Evolutionary conservation across 1,139 yeast genomes (phyloP), one percentile per base, ranked within the genome.

Genomic region (Pneumocystis murina): DNA sequence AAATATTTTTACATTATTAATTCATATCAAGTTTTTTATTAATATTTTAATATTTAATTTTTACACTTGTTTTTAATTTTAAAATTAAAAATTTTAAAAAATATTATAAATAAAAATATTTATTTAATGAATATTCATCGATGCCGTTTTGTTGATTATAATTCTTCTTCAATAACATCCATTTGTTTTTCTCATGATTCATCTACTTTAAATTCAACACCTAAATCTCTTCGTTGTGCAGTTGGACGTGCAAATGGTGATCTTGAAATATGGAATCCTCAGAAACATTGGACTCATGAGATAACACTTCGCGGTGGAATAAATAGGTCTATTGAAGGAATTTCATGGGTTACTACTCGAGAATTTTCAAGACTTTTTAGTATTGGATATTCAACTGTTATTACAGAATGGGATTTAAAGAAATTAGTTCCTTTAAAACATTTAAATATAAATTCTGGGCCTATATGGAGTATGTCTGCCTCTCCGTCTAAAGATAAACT

Each of bases 261-360:
- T 71, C 87, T 94, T 66, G 98, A 94, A 74, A 84, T 94, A 59
- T 94, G 97, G 97, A 89, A 89, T 73, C 97, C 97, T 24, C 78
- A 83, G 70, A 78, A 80, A 70, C 75, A 76, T 66, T 81, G 85
- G 85, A 72, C 78, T 68, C 79, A 81, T 69, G 83, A 84, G 71
- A 67, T 70, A 20, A 67, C 67, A 55, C 77, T 94, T 63, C 83
- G 81, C 64, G 97, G 97, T 17, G 88, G 95, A 4, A 79, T 80
- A 65, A 95, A 86, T 41, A 80, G 95, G 68, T 84, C 96, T 14
- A 82, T 92, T 63, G 99, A 94, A 76, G 97, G 96, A 0, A 75
- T 94, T 40, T 85, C 85, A 28, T 92, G 97, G 97, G 75, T 66
- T 7, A 73, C 73, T 55, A 71, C 72, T 10, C 80, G 79, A 3